Conservation (phyloP, 176 grass and related monocot species). For the Ananas comosus region DNA sequence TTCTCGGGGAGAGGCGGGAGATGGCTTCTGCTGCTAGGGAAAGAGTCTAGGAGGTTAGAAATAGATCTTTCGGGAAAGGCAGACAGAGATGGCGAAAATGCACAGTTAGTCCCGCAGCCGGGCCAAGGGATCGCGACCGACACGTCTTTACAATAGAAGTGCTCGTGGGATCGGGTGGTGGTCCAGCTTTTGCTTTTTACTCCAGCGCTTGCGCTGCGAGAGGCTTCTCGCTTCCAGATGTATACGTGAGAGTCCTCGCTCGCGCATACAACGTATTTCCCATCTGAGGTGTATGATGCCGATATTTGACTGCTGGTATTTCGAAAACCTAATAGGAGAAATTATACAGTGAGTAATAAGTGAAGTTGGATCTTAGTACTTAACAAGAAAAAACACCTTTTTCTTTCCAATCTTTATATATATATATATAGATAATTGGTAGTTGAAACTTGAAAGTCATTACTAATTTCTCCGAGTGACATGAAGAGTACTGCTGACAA, state of each 20-base stretch:
- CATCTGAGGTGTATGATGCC: slow-evolving; percentile 61
- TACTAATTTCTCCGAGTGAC: no score
- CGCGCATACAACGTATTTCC: slow-evolving; percentile 58
- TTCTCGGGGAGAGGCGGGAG: slow-evolving; percentile 21
- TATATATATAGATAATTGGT: no score
- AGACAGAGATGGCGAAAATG: slow-evolving; percentile 7
- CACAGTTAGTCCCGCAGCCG: slow-evolving; percentile 19
- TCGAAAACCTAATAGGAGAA: slow-evolving; percentile 55
- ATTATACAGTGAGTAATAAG: background rate
- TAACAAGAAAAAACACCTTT: background rate
- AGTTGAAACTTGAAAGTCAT: no score
- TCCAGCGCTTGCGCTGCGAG: slow-evolving; percentile 20
- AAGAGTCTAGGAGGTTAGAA: background rate
- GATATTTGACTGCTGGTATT: slow-evolving; percentile 98
- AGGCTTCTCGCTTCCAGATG: slow-evolving; percentile 52
- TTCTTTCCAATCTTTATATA: no score
- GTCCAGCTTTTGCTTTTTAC: slow-evolving; percentile 43
- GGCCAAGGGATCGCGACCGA: slow-evolving; percentile 78
- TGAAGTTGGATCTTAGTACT: background rate
- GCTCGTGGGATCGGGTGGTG: slow-evolving; percentile 75
- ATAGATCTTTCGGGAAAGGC: background rate
- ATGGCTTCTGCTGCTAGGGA: slow-evolving; percentile 15
- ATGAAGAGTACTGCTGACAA: no score
- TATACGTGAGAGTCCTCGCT: slow-evolving; percentile 96
- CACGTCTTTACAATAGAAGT: slow-evolving; percentile 83